Evolutionary conservation across 2,329 filamentous ascomycete genomes (phyloP).

Genomic region (Colletotrichum tanaceti): DNA sequence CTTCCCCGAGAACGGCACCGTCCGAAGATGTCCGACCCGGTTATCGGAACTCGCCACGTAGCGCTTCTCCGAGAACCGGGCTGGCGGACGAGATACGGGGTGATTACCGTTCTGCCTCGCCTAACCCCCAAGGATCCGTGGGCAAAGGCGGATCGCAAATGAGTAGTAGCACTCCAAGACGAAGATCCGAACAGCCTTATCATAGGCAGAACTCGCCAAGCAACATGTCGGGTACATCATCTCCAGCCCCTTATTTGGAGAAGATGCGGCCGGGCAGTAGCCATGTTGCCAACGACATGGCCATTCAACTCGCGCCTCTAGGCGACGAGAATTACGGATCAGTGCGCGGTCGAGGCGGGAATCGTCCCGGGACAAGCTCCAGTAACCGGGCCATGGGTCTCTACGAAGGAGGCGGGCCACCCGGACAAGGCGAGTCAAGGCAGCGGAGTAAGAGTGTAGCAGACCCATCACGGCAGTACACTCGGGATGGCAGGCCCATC

Average conservation of each 20-base stretch:
- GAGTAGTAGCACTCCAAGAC: constrained; percentile 16
- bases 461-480: constrained; percentile 84
- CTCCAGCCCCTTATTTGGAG: constrained; percentile 61
- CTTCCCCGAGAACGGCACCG: constrained; percentile 71
- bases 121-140: constrained; percentile 68
- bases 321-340: constrained; percentile 70
- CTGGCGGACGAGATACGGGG: constrained; percentile 59
- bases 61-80: constrained; percentile 70
- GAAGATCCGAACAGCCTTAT: constrained; percentile 60
- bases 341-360: constrained; percentile 62
- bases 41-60: constrained; percentile 66
- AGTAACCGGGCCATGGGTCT: constrained; percentile 64
- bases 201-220: constrained; percentile 65
- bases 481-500: constrained; percentile 86
- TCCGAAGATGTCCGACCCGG: constrained; percentile 57
- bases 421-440: constrained; percentile 55
- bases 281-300: constrained; percentile 68
- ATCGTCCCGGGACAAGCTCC: constrained; percentile 60
- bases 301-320: constrained; percentile 72
- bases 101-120: constrained; percentile 65
- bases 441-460: constrained; percentile 86
- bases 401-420: constrained; percentile 62
- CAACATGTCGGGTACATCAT: constrained; percentile 58
- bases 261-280: constrained; percentile 64
- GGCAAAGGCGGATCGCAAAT: constrained; percentile 34